phyloP scores from a whole-genome alignment of 306 rosid species.

The Cucurbita moschata region DNA sequence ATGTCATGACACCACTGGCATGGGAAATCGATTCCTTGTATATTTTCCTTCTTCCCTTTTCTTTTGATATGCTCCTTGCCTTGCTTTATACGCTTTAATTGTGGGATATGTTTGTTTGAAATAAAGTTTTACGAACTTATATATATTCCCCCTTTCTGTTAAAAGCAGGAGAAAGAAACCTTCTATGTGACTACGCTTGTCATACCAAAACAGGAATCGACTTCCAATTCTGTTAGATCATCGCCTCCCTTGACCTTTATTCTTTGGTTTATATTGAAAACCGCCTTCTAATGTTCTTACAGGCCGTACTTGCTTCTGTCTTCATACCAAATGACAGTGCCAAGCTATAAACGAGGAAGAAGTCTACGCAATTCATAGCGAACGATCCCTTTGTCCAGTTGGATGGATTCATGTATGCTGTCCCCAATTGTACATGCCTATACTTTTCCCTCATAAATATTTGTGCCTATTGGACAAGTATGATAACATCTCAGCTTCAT shows the following conservation, averaged over 20 bases:
- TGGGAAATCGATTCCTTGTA: neutral
- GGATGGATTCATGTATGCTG: slow-evolving; percentile 84
- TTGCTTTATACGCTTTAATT: neutral
- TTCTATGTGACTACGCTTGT: slow-evolving; percentile 65
- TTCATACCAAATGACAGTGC: slow-evolving; percentile 44
- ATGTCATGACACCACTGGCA: neutral
- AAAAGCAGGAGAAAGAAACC: slow-evolving; percentile 38
- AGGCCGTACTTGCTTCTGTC: slow-evolving; percentile 3
- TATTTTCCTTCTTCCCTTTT: neutral
- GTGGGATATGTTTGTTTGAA: neutral
- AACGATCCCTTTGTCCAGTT: slow-evolving; percentile 53
- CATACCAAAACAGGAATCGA: slow-evolving; percentile 81
- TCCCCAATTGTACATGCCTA: neutral
- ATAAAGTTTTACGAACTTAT: neutral
- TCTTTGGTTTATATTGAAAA: neutral
- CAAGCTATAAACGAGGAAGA: slow-evolving; percentile 76
- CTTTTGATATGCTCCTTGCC: neutral
- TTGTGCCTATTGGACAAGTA: neutral
- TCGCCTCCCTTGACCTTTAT: neutral
- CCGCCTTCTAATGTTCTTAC: neutral
- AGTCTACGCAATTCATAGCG: slow-evolving; percentile 52
- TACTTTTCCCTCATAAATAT: neutral
- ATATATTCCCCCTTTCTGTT: slow-evolving; percentile 11
- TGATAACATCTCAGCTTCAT: neutral
- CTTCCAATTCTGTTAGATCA: slow-evolving; percentile 64